Evolutionary conservation across 2,329 filamentous ascomycete species (phyloP).

Genomic region (Blumeria graminis): DNA sequence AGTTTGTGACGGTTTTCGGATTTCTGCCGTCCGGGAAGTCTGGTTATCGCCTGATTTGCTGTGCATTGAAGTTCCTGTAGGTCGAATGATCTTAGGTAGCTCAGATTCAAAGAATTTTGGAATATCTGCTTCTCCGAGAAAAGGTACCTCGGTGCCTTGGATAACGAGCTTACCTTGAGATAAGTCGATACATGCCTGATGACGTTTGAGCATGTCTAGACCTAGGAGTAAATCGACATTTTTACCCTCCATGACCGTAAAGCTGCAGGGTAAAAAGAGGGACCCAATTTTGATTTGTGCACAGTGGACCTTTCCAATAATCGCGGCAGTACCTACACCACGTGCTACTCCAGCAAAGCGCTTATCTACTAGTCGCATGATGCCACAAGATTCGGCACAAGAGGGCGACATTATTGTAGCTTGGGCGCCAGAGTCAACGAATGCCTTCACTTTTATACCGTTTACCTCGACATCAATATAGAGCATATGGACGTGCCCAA

Average conservation of each 20-base stretch:
- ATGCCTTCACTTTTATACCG: slow-evolving; percentile 71
- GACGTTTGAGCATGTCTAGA: slow-evolving; percentile 87
- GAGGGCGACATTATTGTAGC: slow-evolving; percentile 96
- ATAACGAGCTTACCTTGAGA: slow-evolving; percentile 67
- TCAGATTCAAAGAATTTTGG: slow-evolving; percentile 59
- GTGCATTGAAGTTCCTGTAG: slow-evolving; percentile 74
- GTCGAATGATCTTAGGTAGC: slow-evolving; percentile 66
- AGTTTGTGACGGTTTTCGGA: slow-evolving; percentile 4
- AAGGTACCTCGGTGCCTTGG: slow-evolving; percentile 66
- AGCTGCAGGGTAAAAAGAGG: slow-evolving; percentile 74
- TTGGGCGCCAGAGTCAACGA: slow-evolving; percentile 93
- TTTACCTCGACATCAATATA: slow-evolving; percentile 95
- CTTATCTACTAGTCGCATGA: slow-evolving; percentile 85
- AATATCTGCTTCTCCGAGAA: slow-evolving; percentile 80
- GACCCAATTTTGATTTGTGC: slow-evolving; percentile 85
- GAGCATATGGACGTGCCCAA: slow-evolving; percentile 83
- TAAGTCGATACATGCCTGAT: slow-evolving; percentile 82
- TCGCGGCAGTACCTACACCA: slow-evolving; percentile 82
- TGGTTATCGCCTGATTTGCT: slow-evolving; percentile 45
- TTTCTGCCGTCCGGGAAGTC: slow-evolving; percentile 11
- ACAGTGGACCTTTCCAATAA: slow-evolving; percentile 83
- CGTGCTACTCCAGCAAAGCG: slow-evolving; percentile 80
- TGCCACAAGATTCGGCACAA: slow-evolving; percentile 76
- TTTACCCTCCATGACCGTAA: slow-evolving; percentile 99
- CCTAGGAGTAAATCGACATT: slow-evolving; percentile 81